A percentile compares a stretch with the other conserved stretches of the same genome.
phyloP scores from a whole-genome alignment of 148 eudicot genomes.

The Camellia sinensis region DNA sequence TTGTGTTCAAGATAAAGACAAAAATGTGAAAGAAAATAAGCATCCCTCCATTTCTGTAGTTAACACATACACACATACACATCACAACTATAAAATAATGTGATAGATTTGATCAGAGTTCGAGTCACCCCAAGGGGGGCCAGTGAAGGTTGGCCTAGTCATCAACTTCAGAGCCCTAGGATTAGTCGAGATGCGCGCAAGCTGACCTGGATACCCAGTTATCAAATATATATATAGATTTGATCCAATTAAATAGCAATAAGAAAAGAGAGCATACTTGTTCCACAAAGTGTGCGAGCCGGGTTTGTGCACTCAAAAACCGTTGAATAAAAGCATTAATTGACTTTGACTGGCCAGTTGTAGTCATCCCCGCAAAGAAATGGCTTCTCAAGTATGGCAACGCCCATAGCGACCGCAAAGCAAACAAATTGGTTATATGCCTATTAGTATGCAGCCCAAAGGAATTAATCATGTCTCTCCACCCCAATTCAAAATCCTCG shows the following conservation, averaged over 20 bases:
- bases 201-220: no score
- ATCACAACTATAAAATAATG: background rate
- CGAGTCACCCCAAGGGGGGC: no score
- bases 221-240: no score
- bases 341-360: constrained; percentile 68
- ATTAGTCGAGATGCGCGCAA: no score
- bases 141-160: no score
- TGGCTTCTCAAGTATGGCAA: constrained; percentile 80
- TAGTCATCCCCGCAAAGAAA: constrained; percentile 81
- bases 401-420: constrained; percentile 74
- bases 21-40: background rate
- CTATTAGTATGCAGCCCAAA: constrained; percentile 73
- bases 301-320: constrained; percentile 81
- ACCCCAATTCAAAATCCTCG: constrained; percentile 85
- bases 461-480: constrained; percentile 81
- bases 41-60: background rate
- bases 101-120: background rate
- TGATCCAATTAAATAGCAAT: background rate
- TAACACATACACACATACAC: background rate
- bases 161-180: no score
- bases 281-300: constrained; percentile 85
- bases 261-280: constrained; percentile 57
- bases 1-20: background rate
- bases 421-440: constrained; percentile 71
- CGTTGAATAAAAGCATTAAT: constrained; percentile 90